Conservation (phyloP, 805 yeast species). For the Hanseniaspora thailandica region DNA sequence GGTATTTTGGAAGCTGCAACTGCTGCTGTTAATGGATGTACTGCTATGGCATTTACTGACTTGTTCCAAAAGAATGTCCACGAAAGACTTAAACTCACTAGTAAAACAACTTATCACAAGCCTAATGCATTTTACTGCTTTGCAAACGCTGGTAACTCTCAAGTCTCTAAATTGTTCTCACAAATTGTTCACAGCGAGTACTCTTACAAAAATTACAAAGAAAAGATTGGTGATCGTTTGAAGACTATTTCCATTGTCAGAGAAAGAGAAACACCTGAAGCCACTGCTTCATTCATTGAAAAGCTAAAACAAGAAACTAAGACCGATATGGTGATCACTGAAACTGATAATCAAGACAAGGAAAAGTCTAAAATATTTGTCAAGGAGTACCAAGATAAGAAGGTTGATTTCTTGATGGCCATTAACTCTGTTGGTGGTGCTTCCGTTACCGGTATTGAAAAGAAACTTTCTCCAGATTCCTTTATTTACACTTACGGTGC, state of each 20-base stretch:
- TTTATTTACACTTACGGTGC: slow-evolving; percentile 88
- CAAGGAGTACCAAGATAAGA: slow-evolving; percentile 35
- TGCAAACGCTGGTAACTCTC: slow-evolving; percentile 93
- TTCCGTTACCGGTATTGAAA: slow-evolving; percentile 66
- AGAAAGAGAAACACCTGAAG: slow-evolving; percentile 68
- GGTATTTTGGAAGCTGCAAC: slow-evolving; percentile 71
- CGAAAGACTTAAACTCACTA: slow-evolving; percentile 31
- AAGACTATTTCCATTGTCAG: slow-evolving; percentile 82
- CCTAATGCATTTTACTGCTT: slow-evolving; percentile 95
- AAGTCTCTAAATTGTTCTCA: slow-evolving; percentile 83
- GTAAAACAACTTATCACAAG: too few relatives aligned
- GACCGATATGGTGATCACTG: slow-evolving; percentile 56
- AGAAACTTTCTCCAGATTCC: slow-evolving; percentile 67
- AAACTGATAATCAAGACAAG: slow-evolving; percentile 63
- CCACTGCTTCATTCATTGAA: slow-evolving; percentile 32
- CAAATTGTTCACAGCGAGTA: slow-evolving; percentile 59
- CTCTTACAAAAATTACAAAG: neutral
- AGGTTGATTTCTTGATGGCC: slow-evolving; percentile 56
- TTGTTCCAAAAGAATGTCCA: slow-evolving; percentile 17
- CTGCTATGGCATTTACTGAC: slow-evolving; percentile 81
- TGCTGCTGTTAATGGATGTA: slow-evolving; percentile 79
- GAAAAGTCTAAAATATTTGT: slow-evolving; percentile 37
- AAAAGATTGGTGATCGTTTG: slow-evolving; percentile 38
- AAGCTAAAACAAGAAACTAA: slow-evolving; percentile 9
- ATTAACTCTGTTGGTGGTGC: slow-evolving; percentile 91